Conservation (phyloP, 2,329 filamentous ascomycete species). For the Teratosphaeria pseudoeucalypti region DNA sequence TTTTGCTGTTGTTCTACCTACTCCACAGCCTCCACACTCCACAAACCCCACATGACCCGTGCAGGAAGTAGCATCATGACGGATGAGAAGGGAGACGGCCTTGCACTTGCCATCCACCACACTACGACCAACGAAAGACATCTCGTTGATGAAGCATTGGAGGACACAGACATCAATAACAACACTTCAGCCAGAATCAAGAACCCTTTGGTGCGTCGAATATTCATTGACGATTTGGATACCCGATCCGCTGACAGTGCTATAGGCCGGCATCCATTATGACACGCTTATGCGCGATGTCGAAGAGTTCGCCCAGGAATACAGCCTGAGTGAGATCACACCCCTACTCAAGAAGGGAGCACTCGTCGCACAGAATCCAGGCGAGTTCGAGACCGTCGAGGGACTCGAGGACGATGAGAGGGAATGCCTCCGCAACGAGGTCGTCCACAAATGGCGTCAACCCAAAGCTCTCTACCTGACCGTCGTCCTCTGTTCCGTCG, state of each 20-base stretch:
- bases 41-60: neutral
- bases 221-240: neutral
- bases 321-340: slow-evolving; percentile 1
- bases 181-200: neutral
- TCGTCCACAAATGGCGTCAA: slow-evolving; percentile 31
- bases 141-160: slow-evolving; percentile 1
- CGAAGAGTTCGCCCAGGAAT: slow-evolving; percentile 2
- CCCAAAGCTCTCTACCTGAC: slow-evolving; percentile 23
- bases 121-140: neutral
- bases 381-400: slow-evolving; percentile 33
- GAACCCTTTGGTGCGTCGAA: neutral
- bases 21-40: neutral
- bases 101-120: neutral
- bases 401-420: slow-evolving; percentile 34
- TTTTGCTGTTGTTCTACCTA: neutral
- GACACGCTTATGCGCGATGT: slow-evolving; percentile 1
- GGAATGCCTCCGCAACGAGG: slow-evolving; percentile 35
- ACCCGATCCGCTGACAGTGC: neutral
- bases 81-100: neutral
- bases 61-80: neutral
- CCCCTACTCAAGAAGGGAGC: slow-evolving; percentile 38
- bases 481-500: slow-evolving; percentile 24
- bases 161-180: neutral
- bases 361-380: slow-evolving; percentile 40
- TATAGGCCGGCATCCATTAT: neutral